Base-by-base conservation (phyloP, 2,329 filamentous ascomycete genomes). In the Aspergillus uvarum region DNA sequence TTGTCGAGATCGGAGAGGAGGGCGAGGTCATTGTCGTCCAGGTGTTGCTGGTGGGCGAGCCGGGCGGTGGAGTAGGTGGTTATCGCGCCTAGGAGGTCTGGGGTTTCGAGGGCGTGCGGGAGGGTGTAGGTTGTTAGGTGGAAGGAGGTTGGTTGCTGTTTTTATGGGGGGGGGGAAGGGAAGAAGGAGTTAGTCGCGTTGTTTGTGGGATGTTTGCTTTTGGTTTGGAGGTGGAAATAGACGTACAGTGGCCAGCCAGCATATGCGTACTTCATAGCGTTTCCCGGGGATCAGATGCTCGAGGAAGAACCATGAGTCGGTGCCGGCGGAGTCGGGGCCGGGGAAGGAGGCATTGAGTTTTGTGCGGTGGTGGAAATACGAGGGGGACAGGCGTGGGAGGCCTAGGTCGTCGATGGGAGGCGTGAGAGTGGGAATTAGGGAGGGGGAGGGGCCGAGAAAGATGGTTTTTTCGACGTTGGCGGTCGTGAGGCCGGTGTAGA, bases 391-490 rank as follows among this genome's bases (percentile, higher is more conserved):
- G n/a, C 81, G 77, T 64, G 85, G 80, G 57, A 96, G 82, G 51
- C 83, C 82, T 42, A 93, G 80, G 69, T 85, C 80, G 60, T 85
- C 81, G 53, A 91, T 75, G 56, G 78, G 83, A 59, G 83, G 84
- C 66, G 80, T 81, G 54, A 80, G 74, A 56, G 82, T 75, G 38
- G 88, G 84, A 50, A 90, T 76, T 57, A 81, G 75, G 68, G 85
- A 75, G 32, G 81, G 75, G 32, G 79, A 72, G 11, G 93, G 92
- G 22, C 86, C 92, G 38, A 89, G 80, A 79, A 99, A 98, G 70
- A 98, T 91, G 67, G 85, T 82, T 78, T 99, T 99, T 75, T 98
- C 95, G 58, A 90, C 89, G 75, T 99, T 98, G 74, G 89, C 92
- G 22, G 58, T 42, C 5, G 55, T 62, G 31, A 65, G 51, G 50